phyloP scores from a whole-genome alignment of 331 rosid species.

The Rosa hybrid region DNA sequence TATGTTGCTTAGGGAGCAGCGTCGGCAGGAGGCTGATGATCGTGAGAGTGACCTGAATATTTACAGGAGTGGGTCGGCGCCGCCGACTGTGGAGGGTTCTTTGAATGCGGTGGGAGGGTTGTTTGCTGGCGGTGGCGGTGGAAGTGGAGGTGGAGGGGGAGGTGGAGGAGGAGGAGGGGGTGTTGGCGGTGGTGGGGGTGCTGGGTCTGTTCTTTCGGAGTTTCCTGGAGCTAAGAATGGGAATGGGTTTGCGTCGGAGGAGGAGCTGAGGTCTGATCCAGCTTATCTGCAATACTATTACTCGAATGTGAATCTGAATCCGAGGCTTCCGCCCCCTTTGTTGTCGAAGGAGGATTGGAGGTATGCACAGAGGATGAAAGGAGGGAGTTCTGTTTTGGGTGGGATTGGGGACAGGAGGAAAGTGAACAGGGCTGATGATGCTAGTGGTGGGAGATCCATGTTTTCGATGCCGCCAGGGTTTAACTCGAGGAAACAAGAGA shows the following conservation, averaged over 20 bases:
- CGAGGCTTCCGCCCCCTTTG: constrained; percentile 93
- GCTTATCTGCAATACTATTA: constrained; percentile 80
- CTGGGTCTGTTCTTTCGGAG: constrained; percentile 17
- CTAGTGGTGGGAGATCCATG: constrained; percentile 52
- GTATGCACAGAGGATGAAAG: constrained; percentile 71
- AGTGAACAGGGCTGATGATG: constrained; percentile 55
- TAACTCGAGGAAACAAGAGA: constrained; percentile 61
- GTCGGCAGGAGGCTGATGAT: constrained; percentile 77
- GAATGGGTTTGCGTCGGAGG: constrained; percentile 77
- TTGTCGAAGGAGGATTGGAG: constrained; percentile 96
- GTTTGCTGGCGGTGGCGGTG: constrained; percentile 46
- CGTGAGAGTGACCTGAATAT: constrained; percentile 76
- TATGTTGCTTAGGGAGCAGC: constrained; percentile 76
- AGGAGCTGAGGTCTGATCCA: constrained; percentile 96
- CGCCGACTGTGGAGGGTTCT: constrained; percentile 98
- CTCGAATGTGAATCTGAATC: constrained; percentile 86
- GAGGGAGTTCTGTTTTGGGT: constrained; percentile 63
- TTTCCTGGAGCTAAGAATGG: constrained; percentile 51
- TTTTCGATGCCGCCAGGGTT: constrained; percentile 84
- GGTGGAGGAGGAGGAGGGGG: constrained; percentile 25
- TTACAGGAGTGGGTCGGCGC: constrained; percentile 97
- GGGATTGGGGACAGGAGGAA: constrained; percentile 94
- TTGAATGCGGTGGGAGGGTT: constrained; percentile 87
- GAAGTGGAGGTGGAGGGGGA: constrained; percentile 64
- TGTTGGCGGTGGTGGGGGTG: constrained; percentile 5